These are phyloP conservation scores for Cordia subcordata DNA, from an alignment of 257 asterid genomes.

Conservation along the genomic window DNA sequence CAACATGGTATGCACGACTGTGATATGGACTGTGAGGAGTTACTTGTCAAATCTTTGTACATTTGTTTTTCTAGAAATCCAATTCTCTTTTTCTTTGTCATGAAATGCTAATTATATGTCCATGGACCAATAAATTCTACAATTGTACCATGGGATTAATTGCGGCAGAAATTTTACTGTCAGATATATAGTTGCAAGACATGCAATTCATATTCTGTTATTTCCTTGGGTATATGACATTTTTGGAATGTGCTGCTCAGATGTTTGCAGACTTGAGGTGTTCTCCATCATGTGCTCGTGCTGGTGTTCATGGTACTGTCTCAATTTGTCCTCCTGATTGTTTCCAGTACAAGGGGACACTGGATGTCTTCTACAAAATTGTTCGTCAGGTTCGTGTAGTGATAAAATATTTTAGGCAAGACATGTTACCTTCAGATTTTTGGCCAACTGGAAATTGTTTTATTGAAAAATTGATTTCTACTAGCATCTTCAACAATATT, in stretches of 20 bases:
- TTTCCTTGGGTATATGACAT: not conserved
- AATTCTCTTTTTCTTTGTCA: too few species aligned
- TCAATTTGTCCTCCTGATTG: conserved; percentile 91
- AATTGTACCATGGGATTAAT: too few species aligned
- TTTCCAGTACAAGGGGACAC: conserved; percentile 89
- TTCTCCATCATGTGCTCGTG: conserved; percentile 94
- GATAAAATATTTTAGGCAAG: not conserved
- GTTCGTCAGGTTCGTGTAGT: conserved; percentile 67
- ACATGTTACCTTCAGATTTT: not conserved
- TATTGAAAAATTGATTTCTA: not conserved
- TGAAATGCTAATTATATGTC: too few species aligned
- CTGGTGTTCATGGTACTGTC: conserved; percentile 94
- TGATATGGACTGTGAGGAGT: not conserved
- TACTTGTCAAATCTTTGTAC: not conserved
- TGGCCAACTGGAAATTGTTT: not conserved
- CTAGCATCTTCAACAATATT: too few species aligned
- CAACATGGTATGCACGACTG: conserved; percentile 49
- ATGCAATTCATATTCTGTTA: too few species aligned
- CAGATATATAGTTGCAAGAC: too few species aligned
- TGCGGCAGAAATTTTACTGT: too few species aligned
- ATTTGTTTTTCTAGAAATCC: too few species aligned
- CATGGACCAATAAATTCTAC: too few species aligned
- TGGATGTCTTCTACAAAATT: conserved; percentile 86
- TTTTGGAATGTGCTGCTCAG: conserved; percentile 34
- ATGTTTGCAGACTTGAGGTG: conserved; percentile 98